These are phyloP conservation scores for Blastomyces gilchristii DNA, from an alignment of 2,329 filamentous ascomycete species.

Conservation along the genomic window DNA sequence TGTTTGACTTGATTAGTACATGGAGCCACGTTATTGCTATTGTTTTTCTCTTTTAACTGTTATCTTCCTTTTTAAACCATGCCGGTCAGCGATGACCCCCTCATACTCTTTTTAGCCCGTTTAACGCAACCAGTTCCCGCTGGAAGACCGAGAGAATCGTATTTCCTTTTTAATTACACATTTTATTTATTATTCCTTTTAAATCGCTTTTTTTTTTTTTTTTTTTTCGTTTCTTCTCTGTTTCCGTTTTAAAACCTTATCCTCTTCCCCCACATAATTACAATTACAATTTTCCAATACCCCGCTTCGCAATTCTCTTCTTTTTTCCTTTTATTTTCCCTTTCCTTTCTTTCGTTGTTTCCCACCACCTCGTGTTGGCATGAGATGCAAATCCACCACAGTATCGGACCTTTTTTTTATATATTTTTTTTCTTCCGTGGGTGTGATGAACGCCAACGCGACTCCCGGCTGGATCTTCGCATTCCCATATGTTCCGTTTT, in stretches of 20 bases:
- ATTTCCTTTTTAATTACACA: background rate
- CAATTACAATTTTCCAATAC: conserved; percentile 1
- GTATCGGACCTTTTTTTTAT: background rate
- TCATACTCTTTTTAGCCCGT: background rate
- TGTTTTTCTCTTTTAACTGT: background rate
- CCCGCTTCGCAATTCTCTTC: background rate
- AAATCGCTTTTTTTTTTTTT: background rate
- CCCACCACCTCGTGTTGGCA: background rate
- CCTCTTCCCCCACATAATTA: background rate
- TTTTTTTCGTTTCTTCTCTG: background rate
- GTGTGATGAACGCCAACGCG: too few species aligned
- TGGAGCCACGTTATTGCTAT: background rate
- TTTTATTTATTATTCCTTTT: background rate
- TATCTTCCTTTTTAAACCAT: background rate
- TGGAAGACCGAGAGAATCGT: background rate
- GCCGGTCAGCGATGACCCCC: background rate
- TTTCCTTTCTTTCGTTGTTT: background rate
- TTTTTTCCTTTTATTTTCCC: background rate
- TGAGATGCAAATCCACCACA: background rate
- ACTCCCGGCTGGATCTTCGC: background rate
- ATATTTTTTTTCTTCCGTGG: too few species aligned
- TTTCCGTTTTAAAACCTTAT: background rate
- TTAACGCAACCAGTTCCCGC: background rate
- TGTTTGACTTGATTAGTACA: background rate
- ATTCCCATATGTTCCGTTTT: background rate